These are phyloP conservation scores for Mycena albidolilacea DNA, from an alignment of 768 basidiomycete species.

Conservation along the genomic window DNA sequence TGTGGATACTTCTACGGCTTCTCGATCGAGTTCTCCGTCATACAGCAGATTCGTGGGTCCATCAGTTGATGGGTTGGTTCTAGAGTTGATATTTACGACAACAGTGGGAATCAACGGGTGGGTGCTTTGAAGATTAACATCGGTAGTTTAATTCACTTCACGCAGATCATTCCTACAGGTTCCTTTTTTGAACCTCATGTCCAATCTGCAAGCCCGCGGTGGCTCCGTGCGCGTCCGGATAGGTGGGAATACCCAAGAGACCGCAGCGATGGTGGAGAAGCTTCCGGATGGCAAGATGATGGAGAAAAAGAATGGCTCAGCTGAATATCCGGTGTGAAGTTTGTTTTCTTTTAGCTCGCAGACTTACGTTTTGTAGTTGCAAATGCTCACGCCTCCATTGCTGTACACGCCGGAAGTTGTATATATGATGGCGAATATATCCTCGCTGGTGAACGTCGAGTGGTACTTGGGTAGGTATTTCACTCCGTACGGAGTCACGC, in stretches of 20 bases:
- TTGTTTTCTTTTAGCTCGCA: background rate
- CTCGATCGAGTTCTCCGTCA: conserved; percentile 61
- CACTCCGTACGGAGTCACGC: conserved; percentile 46
- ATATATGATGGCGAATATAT: conserved; percentile 70
- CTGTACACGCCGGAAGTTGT: conserved; percentile 75
- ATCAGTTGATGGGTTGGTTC: background rate
- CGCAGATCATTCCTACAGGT: conserved; percentile 64
- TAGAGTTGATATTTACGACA: conserved; percentile 7
- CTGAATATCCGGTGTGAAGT: conserved; percentile 57
- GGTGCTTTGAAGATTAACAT: conserved; percentile 27
- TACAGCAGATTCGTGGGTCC: conserved; percentile 55
- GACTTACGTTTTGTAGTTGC: conserved; percentile 51
- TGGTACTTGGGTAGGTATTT: conserved; percentile 60
- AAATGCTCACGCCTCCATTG: conserved; percentile 80
- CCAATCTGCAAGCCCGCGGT: conserved; percentile 70
- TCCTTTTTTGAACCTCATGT: conserved; percentile 78
- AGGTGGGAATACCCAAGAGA: conserved; percentile 79
- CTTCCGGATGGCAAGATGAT: conserved; percentile 59
- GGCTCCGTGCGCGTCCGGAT: conserved; percentile 72
- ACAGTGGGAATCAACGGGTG: conserved; percentile 65
- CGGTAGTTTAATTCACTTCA: conserved; percentile 23
- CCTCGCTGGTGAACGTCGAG: conserved; percentile 57
- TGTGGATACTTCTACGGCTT: conserved; percentile 40
- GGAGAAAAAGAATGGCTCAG: conserved; percentile 58
- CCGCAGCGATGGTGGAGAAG: conserved; percentile 57